A percentile compares a stretch with the other conserved stretches of the same genome.
phyloP scores from a whole-genome alignment of 2,329 filamentous ascomycete species.

The Dothistroma pini region DNA sequence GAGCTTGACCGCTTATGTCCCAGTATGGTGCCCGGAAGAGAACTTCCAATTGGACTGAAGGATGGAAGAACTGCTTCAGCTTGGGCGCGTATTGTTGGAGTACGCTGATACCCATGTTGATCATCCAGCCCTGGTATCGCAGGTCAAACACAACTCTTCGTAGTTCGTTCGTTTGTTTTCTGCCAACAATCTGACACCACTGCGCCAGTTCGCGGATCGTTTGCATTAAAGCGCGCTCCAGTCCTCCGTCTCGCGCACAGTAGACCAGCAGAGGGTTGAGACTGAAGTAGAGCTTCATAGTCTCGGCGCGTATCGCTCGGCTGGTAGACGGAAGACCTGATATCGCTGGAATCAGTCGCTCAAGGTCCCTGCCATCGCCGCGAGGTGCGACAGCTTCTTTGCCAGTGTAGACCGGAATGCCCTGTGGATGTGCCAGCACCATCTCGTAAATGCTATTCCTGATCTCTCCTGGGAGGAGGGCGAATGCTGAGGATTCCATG shows the following conservation, averaged over 20 bases:
- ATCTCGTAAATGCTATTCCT: neutral
- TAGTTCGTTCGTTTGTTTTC: neutral
- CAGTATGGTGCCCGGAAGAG: neutral
- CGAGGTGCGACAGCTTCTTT: neutral
- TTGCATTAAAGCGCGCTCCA: neutral
- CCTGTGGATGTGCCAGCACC: neutral
- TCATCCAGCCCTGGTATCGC: neutral
- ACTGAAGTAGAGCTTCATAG: constrained; percentile 2
- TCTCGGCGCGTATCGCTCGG: neutral
- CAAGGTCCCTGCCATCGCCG: neutral
- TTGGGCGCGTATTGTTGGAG: neutral
- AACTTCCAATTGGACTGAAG: neutral
- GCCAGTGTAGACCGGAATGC: neutral
- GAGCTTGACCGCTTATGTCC: neutral
- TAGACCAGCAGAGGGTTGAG: neutral
- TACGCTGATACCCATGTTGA: neutral
- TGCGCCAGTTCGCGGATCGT: neutral
- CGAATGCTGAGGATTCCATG: neutral
- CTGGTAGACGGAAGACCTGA: neutral
- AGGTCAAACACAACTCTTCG: neutral
- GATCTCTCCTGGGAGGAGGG: neutral
- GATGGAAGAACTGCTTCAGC: constrained; percentile 1
- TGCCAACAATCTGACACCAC: neutral
- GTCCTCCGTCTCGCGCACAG: neutral
- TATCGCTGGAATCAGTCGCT: neutral